A percentile compares a stretch with the other conserved stretches of the same genome.
These are phyloP conservation scores for Daldinia vernicosa DNA, from an alignment of 495 filamentous ascomycete species.

Conservation along the genomic window DNA sequence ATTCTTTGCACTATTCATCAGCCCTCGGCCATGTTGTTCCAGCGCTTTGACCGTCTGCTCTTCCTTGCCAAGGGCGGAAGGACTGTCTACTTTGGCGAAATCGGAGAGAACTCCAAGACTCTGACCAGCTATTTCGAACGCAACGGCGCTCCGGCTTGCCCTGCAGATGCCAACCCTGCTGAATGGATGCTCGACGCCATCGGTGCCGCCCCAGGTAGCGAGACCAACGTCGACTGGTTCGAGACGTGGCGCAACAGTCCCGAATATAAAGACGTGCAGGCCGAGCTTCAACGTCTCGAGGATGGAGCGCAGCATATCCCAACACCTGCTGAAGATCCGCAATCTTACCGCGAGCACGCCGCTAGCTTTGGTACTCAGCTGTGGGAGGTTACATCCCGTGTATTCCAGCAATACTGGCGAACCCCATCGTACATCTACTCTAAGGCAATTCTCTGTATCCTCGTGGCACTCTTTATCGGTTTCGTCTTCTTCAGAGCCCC, in stretches of 20 bases:
- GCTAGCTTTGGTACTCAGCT: slow-evolving; percentile 65
- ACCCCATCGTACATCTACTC: slow-evolving; percentile 88
- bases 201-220: slow-evolving; percentile 85
- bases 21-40: slow-evolving; percentile 87
- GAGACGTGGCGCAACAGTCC: slow-evolving; percentile 78
- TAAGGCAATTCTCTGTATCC: slow-evolving; percentile 64
- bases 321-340: slow-evolving; percentile 40
- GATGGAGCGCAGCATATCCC: slow-evolving; percentile 61
- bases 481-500: slow-evolving; percentile 84
- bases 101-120: slow-evolving; percentile 79
- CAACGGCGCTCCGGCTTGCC: slow-evolving; percentile 78
- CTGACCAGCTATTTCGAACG: slow-evolving; percentile 82
- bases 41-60: slow-evolving; percentile 88
- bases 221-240: slow-evolving; percentile 82
- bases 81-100: slow-evolving; percentile 91
- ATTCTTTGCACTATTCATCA: slow-evolving; percentile 96
- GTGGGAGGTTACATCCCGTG: slow-evolving; percentile 63
- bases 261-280: slow-evolving; percentile 72
- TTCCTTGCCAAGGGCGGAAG: slow-evolving; percentile 82
- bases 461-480: slow-evolving; percentile 79
- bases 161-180: slow-evolving; percentile 82
- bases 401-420: slow-evolving; percentile 92
- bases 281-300: slow-evolving; percentile 75
- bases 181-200: slow-evolving; percentile 98
- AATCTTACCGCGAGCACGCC: slow-evolving; percentile 64